Evolutionary conservation across 208 protist genomes (phyloP), one percentile per base, ranked within the genome.

Genomic region (Angomonas deanei): DNA sequence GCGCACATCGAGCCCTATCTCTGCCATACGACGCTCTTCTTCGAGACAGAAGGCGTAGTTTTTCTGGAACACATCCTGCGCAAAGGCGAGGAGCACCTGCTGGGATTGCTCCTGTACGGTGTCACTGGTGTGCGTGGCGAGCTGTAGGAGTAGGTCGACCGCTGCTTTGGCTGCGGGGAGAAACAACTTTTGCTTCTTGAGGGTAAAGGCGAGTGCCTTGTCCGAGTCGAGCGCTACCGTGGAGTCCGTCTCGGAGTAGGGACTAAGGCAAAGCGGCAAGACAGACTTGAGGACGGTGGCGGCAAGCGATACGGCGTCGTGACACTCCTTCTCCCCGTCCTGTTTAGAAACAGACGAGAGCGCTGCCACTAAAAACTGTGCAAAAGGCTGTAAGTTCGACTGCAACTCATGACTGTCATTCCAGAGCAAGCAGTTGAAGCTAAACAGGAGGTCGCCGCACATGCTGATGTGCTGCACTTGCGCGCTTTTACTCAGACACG

Each of bases 51-150:
- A 72, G 24, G 84, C 65, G 38, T 88, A 88, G 64, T 93, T 78
- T 66, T 92, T 93, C 69, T 92, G 84, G n/a, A 93, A 71, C 15
- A 91, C 67, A 50, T 96, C 90, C 50, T 96, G 90, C 58, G 69
- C 68, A 78, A 93, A 93, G 0, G 84, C 80, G 60, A 92, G 86
- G 27, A 91, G 65, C 26, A 83, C 50, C 17, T 68, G 15, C 33
- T 64, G 60, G 3, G 82, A 65, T 10, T 65, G 24, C 49, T 75
- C 61, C 11, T 30, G 8, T 54, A 27, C 1, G 31, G 15, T 32
- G 27, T 33, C 28, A 3, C 17, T 24, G 3, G 15, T 54, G 10
- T 47, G 17, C 8, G 21, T 21, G 11, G 56, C 5, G 31, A 34
- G 31, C 17, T 32, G 23, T 32, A 56, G 21, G 5, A 56, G 23